These are phyloP conservation scores for Fusarium miscanthi DNA, from an alignment of 2,329 filamentous ascomycete genomes.

Conservation along the genomic window DNA sequence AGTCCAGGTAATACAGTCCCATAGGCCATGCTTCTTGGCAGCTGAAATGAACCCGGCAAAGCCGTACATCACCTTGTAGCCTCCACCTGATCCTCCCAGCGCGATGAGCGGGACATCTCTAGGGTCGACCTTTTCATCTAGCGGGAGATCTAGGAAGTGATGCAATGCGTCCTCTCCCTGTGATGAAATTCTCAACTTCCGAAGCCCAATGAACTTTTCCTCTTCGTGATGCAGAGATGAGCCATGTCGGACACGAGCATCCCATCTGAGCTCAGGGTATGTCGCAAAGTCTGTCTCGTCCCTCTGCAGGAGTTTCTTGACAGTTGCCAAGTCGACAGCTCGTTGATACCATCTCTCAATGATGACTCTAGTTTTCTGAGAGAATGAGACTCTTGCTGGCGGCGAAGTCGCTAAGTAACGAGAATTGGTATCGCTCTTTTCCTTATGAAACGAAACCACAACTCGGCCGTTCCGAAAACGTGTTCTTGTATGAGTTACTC, in stretches of 20 bases:
- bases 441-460: neutral
- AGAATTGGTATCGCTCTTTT: fast-evolving
- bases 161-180: slow-evolving; percentile 19
- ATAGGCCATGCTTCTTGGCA: slow-evolving; percentile 19
- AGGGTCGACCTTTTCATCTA: slow-evolving; percentile 16
- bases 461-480: neutral
- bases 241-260: slow-evolving; percentile 29
- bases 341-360: slow-evolving; percentile 32
- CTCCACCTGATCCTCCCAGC: slow-evolving; percentile 37
- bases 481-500: neutral
- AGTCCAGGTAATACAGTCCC: slow-evolving; percentile 41
- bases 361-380: neutral
- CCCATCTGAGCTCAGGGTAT: slow-evolving; percentile 37
- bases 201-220: slow-evolving; percentile 18
- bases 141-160: slow-evolving; percentile 14
- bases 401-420: fast-evolving
- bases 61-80: slow-evolving; percentile 42
- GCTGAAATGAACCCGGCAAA: slow-evolving; percentile 34
- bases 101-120: slow-evolving; percentile 40
- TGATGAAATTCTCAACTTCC: slow-evolving; percentile 27
- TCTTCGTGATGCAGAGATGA: slow-evolving; percentile 27
- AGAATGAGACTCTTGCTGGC: fast-evolving
- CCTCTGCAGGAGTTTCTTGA: slow-evolving; percentile 20
- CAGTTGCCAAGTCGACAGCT: slow-evolving; percentile 24
- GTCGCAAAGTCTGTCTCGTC: slow-evolving; percentile 25